Evolutionary conservation across 768 basidiomycete genomes (phyloP).

Genomic region (Tubosaeta brunneosetosa): DNA sequence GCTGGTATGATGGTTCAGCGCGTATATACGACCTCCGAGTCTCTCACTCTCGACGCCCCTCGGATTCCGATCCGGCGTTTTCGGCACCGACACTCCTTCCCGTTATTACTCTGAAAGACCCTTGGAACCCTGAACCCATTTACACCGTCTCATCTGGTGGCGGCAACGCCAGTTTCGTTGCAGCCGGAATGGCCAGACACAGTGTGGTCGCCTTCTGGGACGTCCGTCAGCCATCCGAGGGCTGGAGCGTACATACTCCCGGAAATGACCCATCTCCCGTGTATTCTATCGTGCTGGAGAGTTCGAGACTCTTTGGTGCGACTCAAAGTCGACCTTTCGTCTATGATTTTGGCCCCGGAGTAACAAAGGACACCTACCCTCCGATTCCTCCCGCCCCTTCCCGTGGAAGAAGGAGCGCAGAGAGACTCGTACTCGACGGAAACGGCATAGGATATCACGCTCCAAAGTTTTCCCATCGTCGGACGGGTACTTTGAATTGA

Average conservation of each 20-base stretch:
- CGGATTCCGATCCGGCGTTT: conserved; percentile 1
- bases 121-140: conserved; percentile 66
- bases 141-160: conserved; percentile 76
- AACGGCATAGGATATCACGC: conserved; percentile 48
- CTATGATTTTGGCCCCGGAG: conserved; percentile 71
- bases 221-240: conserved; percentile 52
- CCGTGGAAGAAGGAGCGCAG: conserved; percentile 12
- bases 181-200: conserved; percentile 74
- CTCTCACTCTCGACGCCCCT: conserved; percentile 4
- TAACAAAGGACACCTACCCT: conserved; percentile 53
- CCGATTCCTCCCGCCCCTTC: conserved; percentile 17
- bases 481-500: conserved; percentile 8
- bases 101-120: conserved; percentile 58
- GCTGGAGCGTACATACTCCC: conserved; percentile 80
- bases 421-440: conserved; percentile 28
- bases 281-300: conserved; percentile 69
- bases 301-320: conserved; percentile 73
- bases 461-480: conserved; percentile 40
- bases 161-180: conserved; percentile 58
- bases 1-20: conserved; percentile 78
- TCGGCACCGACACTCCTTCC: conserved; percentile 44
- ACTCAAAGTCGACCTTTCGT: conserved; percentile 76
- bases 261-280: conserved; percentile 77
- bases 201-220: conserved; percentile 83
- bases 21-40: conserved; percentile 73